Base-by-base conservation (phyloP, 2,329 filamentous ascomycete genomes). In the Clonostachys byssicola region DNA sequence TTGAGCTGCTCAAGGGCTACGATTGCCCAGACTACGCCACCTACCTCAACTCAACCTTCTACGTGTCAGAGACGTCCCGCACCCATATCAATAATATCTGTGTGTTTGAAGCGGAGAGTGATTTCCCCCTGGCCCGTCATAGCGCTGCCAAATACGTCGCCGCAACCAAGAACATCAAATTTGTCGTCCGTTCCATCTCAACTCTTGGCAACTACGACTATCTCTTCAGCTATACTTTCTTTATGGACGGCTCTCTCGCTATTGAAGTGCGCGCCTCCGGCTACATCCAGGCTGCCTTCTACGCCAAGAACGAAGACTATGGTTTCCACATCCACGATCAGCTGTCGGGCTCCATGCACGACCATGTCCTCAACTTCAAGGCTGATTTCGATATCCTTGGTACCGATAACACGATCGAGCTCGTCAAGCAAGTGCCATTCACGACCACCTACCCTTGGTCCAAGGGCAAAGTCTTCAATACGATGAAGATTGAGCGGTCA, bases 21-120 rank as follows among this genome's bases (percentile, higher is more conserved):
- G 75, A 80, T 54, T 80, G 75, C 52, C 75, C 76, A 0, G 52
- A 65, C 2, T 71, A 74, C 47, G 65, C 74, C 2, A 73, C 70
- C 0, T 78, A 72, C 49, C 62, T 77, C 34, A 72, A 77, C 54
- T 60, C 63, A 3, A 63, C 65, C 4, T 74, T 71, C 49, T 73
- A 71, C 50, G 63, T 65, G 5, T 57, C 56, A 5, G 70, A 71
- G 48, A 70, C 63, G 4, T 70, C 67, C 2, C 61, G 66, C 51
- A 71, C 64, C 2, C 72, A 77, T 50, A 58, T 63, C 9, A 67
- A 75, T 59, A 72, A 69, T 49, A 71, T 84, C 40, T 85, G 81
- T 53, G 49, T 81, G 23, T 81, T 81, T 49, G 78, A 82, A 56
- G 68, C 65, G 46, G 72, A 73, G 14, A 60, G 72, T 1, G 73